A percentile compares a stretch with the other conserved stretches of the same genome.
phyloP scores from a whole-genome alignment of 2,329 filamentous ascomycete genomes.

The Alternaria panax region DNA sequence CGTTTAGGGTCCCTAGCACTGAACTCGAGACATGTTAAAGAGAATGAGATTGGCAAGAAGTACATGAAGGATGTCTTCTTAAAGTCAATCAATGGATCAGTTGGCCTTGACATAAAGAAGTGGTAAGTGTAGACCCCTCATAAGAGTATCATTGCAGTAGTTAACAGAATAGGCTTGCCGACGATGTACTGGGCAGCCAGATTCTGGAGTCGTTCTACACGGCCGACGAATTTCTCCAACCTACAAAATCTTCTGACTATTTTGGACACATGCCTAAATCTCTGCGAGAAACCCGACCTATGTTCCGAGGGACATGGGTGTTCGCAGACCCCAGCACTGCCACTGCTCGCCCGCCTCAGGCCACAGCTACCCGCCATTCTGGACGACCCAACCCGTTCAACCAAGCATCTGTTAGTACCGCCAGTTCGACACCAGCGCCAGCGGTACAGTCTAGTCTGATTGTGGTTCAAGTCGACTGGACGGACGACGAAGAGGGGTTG shows the following conservation, averaged over 20 bases:
- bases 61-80: slow-evolving; percentile 22
- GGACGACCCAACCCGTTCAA: slow-evolving; percentile 15
- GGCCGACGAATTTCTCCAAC: slow-evolving; percentile 32
- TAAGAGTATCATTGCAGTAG: neutral
- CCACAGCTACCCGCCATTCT: slow-evolving; percentile 12
- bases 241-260: slow-evolving; percentile 25
- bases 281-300: slow-evolving; percentile 30
- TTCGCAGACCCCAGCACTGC: slow-evolving; percentile 35
- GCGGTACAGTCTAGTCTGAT: slow-evolving; percentile 12
- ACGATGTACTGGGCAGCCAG: slow-evolving; percentile 26
- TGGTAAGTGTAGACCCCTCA: slow-evolving; percentile 24
- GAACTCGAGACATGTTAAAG: slow-evolving; percentile 18
- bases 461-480: slow-evolving; percentile 44
- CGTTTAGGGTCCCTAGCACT: slow-evolving; percentile 39
- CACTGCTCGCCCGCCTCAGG: slow-evolving; percentile 1
- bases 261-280: slow-evolving; percentile 27
- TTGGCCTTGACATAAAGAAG: slow-evolving; percentile 28
- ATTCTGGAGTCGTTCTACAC: slow-evolving; percentile 31
- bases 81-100: slow-evolving; percentile 18
- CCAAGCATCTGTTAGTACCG: neutral
- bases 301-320: slow-evolving; percentile 39
- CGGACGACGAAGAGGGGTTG: slow-evolving; percentile 36
- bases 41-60: slow-evolving; percentile 21
- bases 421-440: neutral
- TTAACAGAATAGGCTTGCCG: slow-evolving; percentile 28